Conservation (phyloP, 495 filamentous ascomycete species). For the Penicillium antarcticum region DNA sequence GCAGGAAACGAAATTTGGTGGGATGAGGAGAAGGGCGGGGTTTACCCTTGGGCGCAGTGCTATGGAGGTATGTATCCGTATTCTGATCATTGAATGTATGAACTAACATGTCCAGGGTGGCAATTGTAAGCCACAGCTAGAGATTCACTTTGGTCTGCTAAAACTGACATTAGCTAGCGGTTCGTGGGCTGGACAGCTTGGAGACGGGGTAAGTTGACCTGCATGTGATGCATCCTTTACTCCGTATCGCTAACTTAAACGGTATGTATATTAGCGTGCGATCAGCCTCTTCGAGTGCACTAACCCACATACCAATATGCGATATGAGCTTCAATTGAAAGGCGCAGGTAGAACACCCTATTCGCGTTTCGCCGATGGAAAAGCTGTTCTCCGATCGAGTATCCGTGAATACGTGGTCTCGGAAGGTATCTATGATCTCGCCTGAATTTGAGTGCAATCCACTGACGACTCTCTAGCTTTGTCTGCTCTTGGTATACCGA, state of each 20-base stretch:
- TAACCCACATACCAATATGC: constrained; percentile 64
- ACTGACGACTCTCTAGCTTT: constrained; percentile 42
- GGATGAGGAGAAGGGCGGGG: constrained; percentile 56
- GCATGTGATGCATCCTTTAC: background rate
- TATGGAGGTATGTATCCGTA: constrained; percentile 66
- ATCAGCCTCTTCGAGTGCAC: constrained; percentile 90
- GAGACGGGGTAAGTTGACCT: constrained; percentile 61
- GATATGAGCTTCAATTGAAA: constrained; percentile 92
- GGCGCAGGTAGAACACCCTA: constrained; percentile 92
- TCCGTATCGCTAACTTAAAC: background rate
- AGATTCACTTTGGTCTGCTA: background rate
- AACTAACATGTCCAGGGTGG: constrained; percentile 41
- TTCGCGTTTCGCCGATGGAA: constrained; percentile 95
- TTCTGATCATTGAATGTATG: background rate
- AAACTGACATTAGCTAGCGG: constrained; percentile 45
- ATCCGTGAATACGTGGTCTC: constrained; percentile 93
- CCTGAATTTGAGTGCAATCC: background rate
- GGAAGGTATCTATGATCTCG: constrained; percentile 50
- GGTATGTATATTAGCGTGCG: constrained; percentile 51
- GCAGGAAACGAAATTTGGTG: constrained; percentile 74
- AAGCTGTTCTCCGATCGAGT: constrained; percentile 84
- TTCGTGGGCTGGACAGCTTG: constrained; percentile 92
- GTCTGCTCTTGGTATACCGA: constrained; percentile 79
- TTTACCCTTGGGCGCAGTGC: constrained; percentile 97
- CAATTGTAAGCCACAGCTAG: constrained; percentile 45